Evolutionary conservation across 2,329 filamentous ascomycete species (phyloP), one percentile per base, ranked within the genome.

Genomic region (Corynespora cassiicola): DNA sequence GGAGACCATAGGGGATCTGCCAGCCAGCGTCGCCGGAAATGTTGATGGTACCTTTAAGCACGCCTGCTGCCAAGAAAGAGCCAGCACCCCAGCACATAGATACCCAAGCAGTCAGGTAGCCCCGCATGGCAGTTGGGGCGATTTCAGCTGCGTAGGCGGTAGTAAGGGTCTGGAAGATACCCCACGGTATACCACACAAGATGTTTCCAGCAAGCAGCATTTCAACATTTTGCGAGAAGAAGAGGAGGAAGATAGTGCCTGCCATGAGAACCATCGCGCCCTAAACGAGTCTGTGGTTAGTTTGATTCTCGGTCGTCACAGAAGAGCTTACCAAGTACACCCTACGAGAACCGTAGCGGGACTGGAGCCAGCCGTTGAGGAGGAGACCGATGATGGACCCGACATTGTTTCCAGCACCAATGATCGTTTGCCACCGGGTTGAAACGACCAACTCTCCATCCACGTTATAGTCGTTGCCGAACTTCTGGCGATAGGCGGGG

Each of bases 41-140:
- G 56, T 76, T 70, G 27, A 86, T 67, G 72, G 86, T 84, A 40
- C 77, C 75, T 62, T 79, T 80, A 52, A 88, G 81, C 40, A 87
- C 84, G 9, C 82, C 84, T 38, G 85, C 83, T 18, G 80, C 83
- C 31, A 88, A 81, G 45, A 85, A 74, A 63, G 87, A 84, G 10
- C 85, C 85, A 24, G 87, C 70, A 12, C 82, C 84, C 84, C 84
- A 88, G 73, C 85, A 87, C 54, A 85, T 81, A 68, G 86, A 86
- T 64, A 87, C 80, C 46, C 85, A 88, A 5, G 83, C 85, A 2
- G 58, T 58, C 9, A 62, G 36, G 21, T 59, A 56, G 23, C 68
- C 82, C 43, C 85, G 80, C 36, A 88, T 76, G 20, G 51, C 71
- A 63, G 24, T 66, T 61, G 41, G 69, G 57, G 17, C 65, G 60